Percentiles rank a stretch among this genome's conserved stretches.
Conservation (phyloP, 2,329 filamentous ascomycete genomes). For the Arachnopeziza araneosa region DNA sequence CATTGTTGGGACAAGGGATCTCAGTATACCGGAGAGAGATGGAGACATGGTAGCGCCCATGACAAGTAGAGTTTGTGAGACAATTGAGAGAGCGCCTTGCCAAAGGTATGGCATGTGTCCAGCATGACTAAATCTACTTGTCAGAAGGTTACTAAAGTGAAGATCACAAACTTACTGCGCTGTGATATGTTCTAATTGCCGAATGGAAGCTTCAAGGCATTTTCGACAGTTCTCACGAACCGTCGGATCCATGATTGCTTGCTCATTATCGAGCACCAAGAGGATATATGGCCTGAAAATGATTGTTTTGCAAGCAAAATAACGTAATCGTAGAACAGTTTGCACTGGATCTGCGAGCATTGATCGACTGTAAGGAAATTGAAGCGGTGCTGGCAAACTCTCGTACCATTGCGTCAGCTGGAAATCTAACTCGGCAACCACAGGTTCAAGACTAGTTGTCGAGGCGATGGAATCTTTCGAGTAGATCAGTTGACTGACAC, state of each 20-base stretch:
- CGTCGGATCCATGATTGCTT: constrained; percentile 61
- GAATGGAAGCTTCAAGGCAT: constrained; percentile 73
- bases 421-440: constrained; percentile 75
- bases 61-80: constrained; percentile 73
- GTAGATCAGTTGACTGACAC: constrained; percentile 75
- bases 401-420: constrained; percentile 84
- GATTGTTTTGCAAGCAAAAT: constrained; percentile 81
- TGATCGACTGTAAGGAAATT: constrained; percentile 67
- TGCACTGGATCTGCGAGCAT: constrained; percentile 69
- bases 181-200: constrained; percentile 72
- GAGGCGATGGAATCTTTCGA: constrained; percentile 67
- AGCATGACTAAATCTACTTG: constrained; percentile 51
- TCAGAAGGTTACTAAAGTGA: not conserved
- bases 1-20: constrained; percentile 48
- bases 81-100: constrained; percentile 78
- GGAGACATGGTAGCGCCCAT: constrained; percentile 83
- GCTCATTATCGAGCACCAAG: constrained; percentile 73
- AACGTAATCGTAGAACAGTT: constrained; percentile 71
- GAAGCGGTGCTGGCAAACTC: constrained; percentile 65
- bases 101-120: constrained; percentile 82
- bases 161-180: constrained; percentile 56
- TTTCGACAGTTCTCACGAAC: constrained; percentile 76
- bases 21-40: constrained; percentile 59
- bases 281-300: constrained; percentile 82
- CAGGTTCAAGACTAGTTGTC: constrained; percentile 67